phyloP scores from a whole-genome alignment of 129 eudicot genomes.

The Oenanthe sinensis region DNA sequence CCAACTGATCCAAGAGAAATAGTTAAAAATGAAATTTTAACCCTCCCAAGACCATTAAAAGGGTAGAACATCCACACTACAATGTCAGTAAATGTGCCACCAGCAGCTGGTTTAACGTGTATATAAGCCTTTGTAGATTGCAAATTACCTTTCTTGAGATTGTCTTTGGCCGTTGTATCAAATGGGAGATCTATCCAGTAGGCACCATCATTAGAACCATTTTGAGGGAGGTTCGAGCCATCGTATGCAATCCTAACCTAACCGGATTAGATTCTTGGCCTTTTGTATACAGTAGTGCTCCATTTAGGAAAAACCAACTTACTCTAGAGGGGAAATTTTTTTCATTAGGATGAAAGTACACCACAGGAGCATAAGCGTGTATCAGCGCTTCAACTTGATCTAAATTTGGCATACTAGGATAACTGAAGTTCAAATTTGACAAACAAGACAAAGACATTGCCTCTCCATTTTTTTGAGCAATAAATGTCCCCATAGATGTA shows the following conservation, averaged over 20 bases:
- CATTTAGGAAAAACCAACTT: not conserved
- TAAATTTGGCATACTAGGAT: constrained; percentile 3
- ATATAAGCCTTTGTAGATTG: not conserved
- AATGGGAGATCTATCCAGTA: not conserved
- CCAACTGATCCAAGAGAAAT: not conserved
- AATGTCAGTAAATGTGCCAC: not conserved
- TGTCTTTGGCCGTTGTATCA: not conserved
- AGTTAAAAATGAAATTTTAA: not conserved
- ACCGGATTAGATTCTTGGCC: not conserved
- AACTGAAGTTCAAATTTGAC: not conserved
- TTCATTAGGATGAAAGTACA: constrained; percentile 1
- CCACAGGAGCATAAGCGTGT: not conserved
- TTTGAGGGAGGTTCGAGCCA: not conserved
- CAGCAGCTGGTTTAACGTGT: not conserved
- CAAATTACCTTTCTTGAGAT: not conserved
- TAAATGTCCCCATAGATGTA: not conserved
- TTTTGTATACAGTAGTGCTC: not conserved
- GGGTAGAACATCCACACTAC: not conserved
- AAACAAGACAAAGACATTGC: not conserved
- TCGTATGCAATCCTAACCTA: not conserved
- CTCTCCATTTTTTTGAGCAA: not conserved
- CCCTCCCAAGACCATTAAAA: constrained; percentile 2
- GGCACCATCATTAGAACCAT: not conserved
- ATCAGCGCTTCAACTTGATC: not conserved
- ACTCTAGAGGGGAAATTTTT: not conserved